These are phyloP conservation scores for Solanum chmielewskii DNA, from an alignment of 257 asterid genomes.

Conservation along the genomic window DNA sequence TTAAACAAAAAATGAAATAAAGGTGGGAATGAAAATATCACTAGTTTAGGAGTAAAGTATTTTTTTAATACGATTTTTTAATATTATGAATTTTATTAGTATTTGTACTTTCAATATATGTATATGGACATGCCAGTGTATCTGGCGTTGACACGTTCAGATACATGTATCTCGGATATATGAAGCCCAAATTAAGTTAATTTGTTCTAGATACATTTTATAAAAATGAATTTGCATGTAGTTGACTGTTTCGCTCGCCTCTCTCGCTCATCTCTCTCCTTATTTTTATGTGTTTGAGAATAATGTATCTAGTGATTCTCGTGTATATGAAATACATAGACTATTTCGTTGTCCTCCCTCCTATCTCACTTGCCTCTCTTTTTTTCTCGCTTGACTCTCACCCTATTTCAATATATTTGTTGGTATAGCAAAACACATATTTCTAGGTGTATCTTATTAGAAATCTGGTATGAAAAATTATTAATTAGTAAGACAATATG, in stretches of 20 bases:
- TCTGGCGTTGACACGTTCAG: no score
- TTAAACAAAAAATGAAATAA: no score
- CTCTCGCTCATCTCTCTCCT: not conserved
- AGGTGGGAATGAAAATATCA: not conserved
- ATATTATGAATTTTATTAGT: no score
- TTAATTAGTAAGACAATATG: no score
- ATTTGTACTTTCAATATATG: not conserved
- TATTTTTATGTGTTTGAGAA: not conserved
- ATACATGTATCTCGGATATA: no score
- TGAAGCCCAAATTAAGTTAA: no score
- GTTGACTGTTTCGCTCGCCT: not conserved
- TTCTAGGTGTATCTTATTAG: not conserved
- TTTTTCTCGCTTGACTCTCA: no score
- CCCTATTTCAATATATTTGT: not conserved
- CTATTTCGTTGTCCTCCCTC: not conserved
- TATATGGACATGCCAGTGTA: not conserved
- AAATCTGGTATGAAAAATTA: no score
- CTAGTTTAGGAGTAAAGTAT: not conserved
- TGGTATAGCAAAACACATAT: no score
- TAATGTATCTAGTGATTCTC: not conserved
- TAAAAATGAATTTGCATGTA: not conserved
- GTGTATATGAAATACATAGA: not conserved
- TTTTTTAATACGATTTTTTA: not conserved
- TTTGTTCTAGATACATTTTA: no score
- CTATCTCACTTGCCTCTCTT: not conserved